These are phyloP conservation scores for Trichoderma gamsii DNA, from an alignment of 495 filamentous ascomycete genomes.

Conservation along the genomic window DNA sequence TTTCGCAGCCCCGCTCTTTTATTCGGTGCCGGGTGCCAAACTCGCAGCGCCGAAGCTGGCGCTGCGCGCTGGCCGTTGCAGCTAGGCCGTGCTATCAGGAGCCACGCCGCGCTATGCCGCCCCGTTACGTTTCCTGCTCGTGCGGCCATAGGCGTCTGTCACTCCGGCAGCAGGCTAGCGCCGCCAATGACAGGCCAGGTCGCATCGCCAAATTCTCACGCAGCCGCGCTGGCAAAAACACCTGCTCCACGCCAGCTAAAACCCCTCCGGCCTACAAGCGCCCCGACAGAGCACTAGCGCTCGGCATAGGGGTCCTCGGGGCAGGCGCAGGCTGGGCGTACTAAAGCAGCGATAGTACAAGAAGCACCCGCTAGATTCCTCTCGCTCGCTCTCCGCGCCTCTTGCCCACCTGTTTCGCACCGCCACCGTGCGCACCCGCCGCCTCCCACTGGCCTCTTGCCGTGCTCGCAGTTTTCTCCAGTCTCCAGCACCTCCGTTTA, in stretches of 20 bases:
- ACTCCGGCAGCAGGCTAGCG: too few relatives aligned
- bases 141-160: neutral
- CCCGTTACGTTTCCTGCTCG: neutral
- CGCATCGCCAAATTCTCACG: too few relatives aligned
- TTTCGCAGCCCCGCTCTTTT: neutral
- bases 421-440: constrained; percentile 11
- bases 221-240: too few relatives aligned
- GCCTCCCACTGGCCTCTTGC: neutral
- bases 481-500: neutral
- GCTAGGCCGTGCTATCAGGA: too few relatives aligned
- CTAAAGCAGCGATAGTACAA: neutral
- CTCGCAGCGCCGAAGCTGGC: neutral
- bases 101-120: neutral
- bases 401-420: constrained; percentile 8
- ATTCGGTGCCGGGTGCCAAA: constrained; percentile 2
- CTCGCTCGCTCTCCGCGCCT: neutral
- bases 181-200: too few relatives aligned
- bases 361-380: neutral
- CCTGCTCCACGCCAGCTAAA: too few relatives aligned
- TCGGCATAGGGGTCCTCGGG: neutral
- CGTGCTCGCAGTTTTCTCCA: neutral
- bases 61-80: neutral
- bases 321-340: neutral
- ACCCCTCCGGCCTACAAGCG: constrained; percentile 3
- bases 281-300: constrained; percentile 11